These are phyloP conservation scores for Piper betle DNA, from an alignment of 164 flowering plant species.

Conservation along the genomic window DNA sequence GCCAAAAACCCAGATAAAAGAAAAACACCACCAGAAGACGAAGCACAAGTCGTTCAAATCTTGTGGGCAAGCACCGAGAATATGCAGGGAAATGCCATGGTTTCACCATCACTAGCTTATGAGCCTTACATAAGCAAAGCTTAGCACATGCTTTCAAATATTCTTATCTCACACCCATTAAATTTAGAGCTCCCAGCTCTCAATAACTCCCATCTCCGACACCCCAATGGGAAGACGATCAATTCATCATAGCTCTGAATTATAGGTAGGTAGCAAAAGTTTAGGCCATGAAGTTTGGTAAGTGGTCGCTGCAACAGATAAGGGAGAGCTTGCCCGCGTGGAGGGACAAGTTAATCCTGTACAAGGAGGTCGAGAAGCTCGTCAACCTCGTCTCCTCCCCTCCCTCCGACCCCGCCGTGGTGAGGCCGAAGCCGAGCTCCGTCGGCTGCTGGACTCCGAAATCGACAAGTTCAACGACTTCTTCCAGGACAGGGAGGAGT, in stretches of 20 bases:
- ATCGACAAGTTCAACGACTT: slow-evolving; percentile 78
- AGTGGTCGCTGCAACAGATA: slow-evolving; percentile 59
- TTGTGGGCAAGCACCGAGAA: neutral
- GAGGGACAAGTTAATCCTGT: slow-evolving; percentile 63
- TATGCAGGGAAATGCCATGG: slow-evolving; percentile 1
- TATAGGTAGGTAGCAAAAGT: neutral
- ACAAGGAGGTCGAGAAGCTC: slow-evolving; percentile 68
- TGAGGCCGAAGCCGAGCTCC: slow-evolving; percentile 44
- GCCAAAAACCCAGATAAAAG: neutral
- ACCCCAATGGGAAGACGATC: neutral
- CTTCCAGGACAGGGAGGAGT: slow-evolving; percentile 77
- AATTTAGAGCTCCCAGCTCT: neutral
- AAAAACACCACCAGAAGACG: no score
- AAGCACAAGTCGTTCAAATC: no score
- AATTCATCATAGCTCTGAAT: neutral
- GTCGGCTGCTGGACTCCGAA: slow-evolving; percentile 46
- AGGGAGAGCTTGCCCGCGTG: slow-evolving; percentile 67
- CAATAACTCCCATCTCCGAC: neutral
- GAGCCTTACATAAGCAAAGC: neutral
- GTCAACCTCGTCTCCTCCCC: slow-evolving; percentile 36
- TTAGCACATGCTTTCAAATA: slow-evolving; percentile 4
- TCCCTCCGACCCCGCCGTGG: slow-evolving; percentile 3
- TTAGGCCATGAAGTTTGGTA: slow-evolving; percentile 76
- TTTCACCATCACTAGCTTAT: slow-evolving; percentile 1
- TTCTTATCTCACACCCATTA: neutral